phyloP scores from a whole-genome alignment of 768 basidiomycete genomes.

The Lentinula sp. region DNA sequence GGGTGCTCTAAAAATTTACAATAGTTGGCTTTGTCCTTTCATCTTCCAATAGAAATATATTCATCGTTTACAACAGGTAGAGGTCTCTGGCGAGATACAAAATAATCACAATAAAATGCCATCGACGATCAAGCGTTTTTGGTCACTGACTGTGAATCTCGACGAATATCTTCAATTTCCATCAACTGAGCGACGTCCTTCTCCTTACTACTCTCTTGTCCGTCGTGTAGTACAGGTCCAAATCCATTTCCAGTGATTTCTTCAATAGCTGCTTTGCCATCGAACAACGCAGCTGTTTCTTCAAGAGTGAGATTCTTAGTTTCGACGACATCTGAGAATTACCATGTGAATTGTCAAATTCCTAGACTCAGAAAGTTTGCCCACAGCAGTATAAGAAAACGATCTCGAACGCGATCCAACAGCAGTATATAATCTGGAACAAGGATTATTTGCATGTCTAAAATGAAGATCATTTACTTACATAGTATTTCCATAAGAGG shows the following conservation, averaged over 20 bases:
- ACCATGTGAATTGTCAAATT: background rate
- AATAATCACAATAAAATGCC: too few relatives aligned
- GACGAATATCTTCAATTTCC: background rate
- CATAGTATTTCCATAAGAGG: conserved; percentile 35
- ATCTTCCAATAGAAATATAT: too few relatives aligned
- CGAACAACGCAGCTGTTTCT: conserved; percentile 52
- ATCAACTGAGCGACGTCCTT: background rate
- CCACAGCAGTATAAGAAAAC: conserved; percentile 35
- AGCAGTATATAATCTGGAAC: conserved; percentile 36
- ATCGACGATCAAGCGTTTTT: background rate
- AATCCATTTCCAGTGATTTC: conserved; percentile 12
- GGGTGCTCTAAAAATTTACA: too few relatives aligned
- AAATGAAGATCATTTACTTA: conserved; percentile 10
- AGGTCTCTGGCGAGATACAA: too few relatives aligned
- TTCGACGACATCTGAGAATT: conserved; percentile 29
- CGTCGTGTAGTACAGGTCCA: background rate
- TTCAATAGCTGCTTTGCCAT: conserved; percentile 37
- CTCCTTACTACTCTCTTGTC: background rate
- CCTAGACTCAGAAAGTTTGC: background rate
- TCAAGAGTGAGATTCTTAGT: conserved; percentile 45
- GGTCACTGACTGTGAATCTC: background rate
- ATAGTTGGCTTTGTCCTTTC: too few relatives aligned
- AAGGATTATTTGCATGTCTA: background rate
- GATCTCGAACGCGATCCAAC: conserved; percentile 38
- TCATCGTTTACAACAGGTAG: too few relatives aligned